Base-by-base conservation (phyloP, 805 yeast species). In the Metschnikowia henanensis region DNA sequence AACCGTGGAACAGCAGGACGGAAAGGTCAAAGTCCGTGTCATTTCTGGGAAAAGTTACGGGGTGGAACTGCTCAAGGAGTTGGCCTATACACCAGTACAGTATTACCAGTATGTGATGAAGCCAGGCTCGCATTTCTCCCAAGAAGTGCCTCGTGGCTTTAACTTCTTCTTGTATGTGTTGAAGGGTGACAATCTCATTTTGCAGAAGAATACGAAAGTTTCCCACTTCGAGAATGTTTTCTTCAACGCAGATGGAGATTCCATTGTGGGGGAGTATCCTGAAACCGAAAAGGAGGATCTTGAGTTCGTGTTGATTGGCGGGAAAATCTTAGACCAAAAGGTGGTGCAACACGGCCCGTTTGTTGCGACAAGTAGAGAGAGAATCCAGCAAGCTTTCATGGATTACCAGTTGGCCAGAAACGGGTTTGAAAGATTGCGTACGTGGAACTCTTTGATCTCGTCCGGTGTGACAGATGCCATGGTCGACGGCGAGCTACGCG, bases 311-410 rank as follows among this genome's bases (percentile, higher is more conserved):
- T 51, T 88, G n/a, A 70, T 88, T 49, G 94, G 89, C 25, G 96
- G 96, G 45, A 65, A 85, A 60, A 76, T 77, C 17, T 68, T 87
- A 44, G 77, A 87, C 53, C 96, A 89, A 68, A 78, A 80, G 15
- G 73, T 85, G 43, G 85, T 87, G 25, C 96, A 90, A 60, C 84
- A 89, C 60, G 97, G 97, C 15, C 97, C 97, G 12, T 91, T 90
- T 59, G 97, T 90, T 16, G 92, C 87, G 49, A 78, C 86, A 6
- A 67, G 84, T 18, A 73, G 74, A 42, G 84, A 80, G 40, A 79
- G 78, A 50, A 83, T 90, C 47, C 74, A 80, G 51, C 65, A 84
- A 54, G 94, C 88, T 0, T 82, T 87, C 56, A 56, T 67, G 62
- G 90, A 86, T 59, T 91, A 84, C 61, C 92, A 84, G 63, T 61